Evolutionary conservation across 371 early-diverging fungal genomes (phyloP), one percentile per base, ranked within the genome.

Genomic region (Batkoa obscura): DNA sequence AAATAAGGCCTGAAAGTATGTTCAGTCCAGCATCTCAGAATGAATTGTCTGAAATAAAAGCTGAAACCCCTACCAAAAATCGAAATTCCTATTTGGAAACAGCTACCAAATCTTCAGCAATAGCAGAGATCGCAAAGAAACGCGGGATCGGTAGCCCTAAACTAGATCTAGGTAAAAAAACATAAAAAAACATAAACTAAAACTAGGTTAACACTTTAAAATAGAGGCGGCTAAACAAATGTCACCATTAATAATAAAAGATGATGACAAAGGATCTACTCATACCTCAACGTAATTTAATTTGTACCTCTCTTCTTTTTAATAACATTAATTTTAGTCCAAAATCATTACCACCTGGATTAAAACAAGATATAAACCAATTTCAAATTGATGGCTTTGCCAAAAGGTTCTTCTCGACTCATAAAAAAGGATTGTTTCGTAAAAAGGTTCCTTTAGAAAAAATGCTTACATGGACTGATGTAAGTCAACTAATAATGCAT

Each of bases 381-480:
- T 90, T 88, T 67, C 74, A 80, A 17, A 88, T 94, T 61, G 86
- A 88, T 37, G 88, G 90, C 0, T 94, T 86, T 74, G 95, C 95
- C 2, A 69, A 80, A 66, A 85, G 85, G 60, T 88, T 89, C 65
- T 96, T 96, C 70, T 68, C 86, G 0, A 83, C 83, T 4, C 94
- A 91, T 59, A 87, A 86, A 65, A 75, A 79, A 43, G 93, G 94
- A 0, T 64, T 88, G 13, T 84, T 94, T 57, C 68, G 88, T 60
- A 78, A 84, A 43, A 81, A 71, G 60, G 87, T 94, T 1, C 89
- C 94, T 1, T 67, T 91, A 58, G 83, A 85, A 43, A 81, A 92
- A 61, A 80, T 93, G 85, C 62, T 93, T 10, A 73, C 72, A 45
- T 88, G 78, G 73, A 56, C 32, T 32, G 2, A 42, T 2, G 87